A percentile compares a stretch with the other conserved stretches of the same genome.
phyloP scores from a whole-genome alignment of 2,329 filamentous ascomycete genomes.

The Cladobotryum protrusum region DNA sequence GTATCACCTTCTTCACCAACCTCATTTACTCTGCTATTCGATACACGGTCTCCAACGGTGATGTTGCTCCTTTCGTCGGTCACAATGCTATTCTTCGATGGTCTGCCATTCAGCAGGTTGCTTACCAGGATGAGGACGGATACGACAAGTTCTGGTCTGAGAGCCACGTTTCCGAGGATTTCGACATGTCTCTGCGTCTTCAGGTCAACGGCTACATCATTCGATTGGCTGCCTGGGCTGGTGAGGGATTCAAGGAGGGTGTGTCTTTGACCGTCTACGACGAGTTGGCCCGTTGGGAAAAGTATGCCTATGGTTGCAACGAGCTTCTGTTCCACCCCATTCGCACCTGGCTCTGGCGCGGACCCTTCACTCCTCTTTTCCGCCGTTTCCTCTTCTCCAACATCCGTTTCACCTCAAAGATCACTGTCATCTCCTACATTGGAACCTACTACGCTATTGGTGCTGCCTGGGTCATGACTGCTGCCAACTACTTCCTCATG shows the following conservation, averaged over 20 bases:
- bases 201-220: conserved; percentile 68
- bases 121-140: conserved; percentile 62
- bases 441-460: conserved; percentile 77
- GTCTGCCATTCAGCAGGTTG: conserved; percentile 68
- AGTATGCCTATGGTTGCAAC: conserved; percentile 79
- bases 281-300: conserved; percentile 79
- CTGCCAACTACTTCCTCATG: conserved; percentile 67
- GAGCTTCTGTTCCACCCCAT: conserved; percentile 77
- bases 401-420: conserved; percentile 69
- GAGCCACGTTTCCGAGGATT: conserved; percentile 73
- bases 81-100: conserved; percentile 73
- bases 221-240: conserved; percentile 65
- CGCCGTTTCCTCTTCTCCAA: conserved; percentile 64
- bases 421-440: conserved; percentile 71
- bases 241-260: conserved; percentile 75
- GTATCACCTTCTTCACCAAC: conserved; percentile 66
- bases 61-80: conserved; percentile 74
- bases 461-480: conserved; percentile 67
- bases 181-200: conserved; percentile 73
- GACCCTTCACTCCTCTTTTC: conserved; percentile 76
- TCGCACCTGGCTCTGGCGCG: conserved; percentile 63
- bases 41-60: conserved; percentile 70
- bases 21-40: conserved; percentile 71
- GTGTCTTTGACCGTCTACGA: conserved; percentile 81
- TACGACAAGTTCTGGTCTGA: conserved; percentile 80